Evolutionary conservation across 371 early-diverging fungal species (phyloP).

Genomic region (Coemansia linderi): DNA sequence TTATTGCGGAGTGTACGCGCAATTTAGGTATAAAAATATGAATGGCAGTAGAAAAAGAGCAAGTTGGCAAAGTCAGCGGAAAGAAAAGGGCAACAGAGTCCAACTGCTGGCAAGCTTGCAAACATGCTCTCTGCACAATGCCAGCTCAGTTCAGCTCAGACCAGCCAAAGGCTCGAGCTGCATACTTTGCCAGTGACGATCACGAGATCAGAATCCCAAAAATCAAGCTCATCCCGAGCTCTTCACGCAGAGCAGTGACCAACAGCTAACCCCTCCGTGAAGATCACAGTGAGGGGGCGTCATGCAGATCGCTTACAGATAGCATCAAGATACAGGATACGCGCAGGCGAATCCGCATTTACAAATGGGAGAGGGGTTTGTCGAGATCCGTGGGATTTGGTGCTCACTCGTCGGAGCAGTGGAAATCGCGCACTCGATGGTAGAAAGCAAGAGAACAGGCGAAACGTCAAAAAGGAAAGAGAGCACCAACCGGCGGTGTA

Average conservation of each 20-base stretch:
- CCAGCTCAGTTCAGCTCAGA: background rate
- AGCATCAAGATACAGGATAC: background rate
- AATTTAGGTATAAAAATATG: background rate
- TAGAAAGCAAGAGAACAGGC: background rate
- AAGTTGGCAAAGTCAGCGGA: background rate
- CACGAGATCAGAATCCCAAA: background rate
- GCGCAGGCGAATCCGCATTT: background rate
- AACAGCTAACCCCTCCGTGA: background rate
- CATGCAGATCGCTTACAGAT: constrained; percentile 1
- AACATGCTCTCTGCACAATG: background rate
- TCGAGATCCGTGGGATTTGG: background rate
- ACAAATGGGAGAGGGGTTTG: background rate
- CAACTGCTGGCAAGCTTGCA: background rate
- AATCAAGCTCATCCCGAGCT: background rate
- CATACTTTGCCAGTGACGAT: background rate
- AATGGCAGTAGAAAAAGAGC: background rate
- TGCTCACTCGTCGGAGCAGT: background rate
- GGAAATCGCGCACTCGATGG: background rate
- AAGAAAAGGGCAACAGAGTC: background rate
- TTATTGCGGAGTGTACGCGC: background rate
- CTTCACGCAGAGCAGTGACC: too few relatives aligned
- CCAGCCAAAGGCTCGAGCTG: background rate
- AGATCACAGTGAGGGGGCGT: background rate
- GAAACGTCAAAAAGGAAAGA: background rate
- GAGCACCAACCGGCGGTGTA: background rate